A percentile compares a stretch with the other conserved stretches of the same genome.
phyloP scores from a whole-genome alignment of 768 basidiomycete species.

The Rhizopogon salebrosus region DNA sequence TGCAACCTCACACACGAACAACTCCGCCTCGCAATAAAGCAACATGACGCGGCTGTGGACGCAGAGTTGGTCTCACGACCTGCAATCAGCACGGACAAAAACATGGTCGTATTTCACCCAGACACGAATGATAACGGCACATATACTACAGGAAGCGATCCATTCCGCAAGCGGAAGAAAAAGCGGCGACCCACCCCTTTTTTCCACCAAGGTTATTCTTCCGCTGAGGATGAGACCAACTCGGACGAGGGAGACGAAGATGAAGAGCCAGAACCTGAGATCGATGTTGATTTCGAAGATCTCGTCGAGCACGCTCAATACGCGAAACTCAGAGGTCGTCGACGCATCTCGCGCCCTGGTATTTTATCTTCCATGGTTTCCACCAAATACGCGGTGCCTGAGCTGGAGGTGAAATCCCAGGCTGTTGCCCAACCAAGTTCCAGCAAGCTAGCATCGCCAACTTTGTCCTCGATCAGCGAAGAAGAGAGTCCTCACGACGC shows the following conservation, averaged over 20 bases:
- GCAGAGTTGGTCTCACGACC: not conserved
- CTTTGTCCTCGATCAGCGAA: not conserved
- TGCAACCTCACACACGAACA: not conserved
- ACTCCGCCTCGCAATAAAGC: constrained; percentile 2
- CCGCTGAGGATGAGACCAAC: not conserved
- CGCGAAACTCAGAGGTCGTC: not conserved
- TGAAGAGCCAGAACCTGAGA: not conserved
- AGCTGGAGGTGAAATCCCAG: not conserved
- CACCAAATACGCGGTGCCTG: not conserved
- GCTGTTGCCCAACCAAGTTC: not conserved
- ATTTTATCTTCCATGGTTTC: not conserved
- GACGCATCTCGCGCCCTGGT: not conserved
- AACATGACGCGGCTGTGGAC: not conserved
- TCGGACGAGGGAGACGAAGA: not conserved
- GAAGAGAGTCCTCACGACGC: not conserved
- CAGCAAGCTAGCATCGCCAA: not conserved
- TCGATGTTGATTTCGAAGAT: not conserved
- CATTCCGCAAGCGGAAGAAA: constrained; percentile 2
- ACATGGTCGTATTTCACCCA: constrained; percentile 11
- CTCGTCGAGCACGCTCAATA: not conserved
- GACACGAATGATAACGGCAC: constrained; percentile 11
- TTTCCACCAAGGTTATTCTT: not conserved
- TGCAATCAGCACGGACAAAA: not conserved
- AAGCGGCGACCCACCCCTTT: not conserved
- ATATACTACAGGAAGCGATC: constrained; percentile 7